These are phyloP conservation scores for Herpetomonas tarakana DNA, from an alignment of 208 protist genomes.

Conservation along the genomic window DNA sequence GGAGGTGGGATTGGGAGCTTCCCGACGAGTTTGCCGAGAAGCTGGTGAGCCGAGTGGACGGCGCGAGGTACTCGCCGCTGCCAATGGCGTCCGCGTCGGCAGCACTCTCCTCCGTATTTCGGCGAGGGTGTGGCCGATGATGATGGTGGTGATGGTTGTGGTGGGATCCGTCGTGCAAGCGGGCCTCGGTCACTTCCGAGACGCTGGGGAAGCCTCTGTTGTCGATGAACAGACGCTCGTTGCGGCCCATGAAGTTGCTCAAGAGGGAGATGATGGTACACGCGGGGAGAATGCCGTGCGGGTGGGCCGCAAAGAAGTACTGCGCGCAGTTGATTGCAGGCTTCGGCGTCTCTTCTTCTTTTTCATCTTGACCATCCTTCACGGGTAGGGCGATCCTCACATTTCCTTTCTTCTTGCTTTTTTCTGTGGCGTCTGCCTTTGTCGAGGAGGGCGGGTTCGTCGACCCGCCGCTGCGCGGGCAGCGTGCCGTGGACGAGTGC, in stretches of 20 bases:
- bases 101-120: no score
- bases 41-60: no score
- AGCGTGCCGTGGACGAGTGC: no score
- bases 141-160: no score
- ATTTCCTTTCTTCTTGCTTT: no score
- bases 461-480: background rate
- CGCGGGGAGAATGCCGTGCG: conserved; percentile 54
- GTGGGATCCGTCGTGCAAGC: no score
- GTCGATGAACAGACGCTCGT: conserved; percentile 29
- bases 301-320: conserved; percentile 60
- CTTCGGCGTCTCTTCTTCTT: background rate
- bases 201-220: conserved; percentile 15
- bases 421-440: background rate
- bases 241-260: conserved; percentile 23
- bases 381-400: background rate
- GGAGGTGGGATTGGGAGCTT: conserved; percentile 15
- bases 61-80: no score
- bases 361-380: background rate
- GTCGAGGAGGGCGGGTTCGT: background rate
- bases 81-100: no score
- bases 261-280: conserved; percentile 30
- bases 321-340: conserved; percentile 19
- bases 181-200: background rate
- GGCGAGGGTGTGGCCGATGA: no score
- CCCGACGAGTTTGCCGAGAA: no score